These are phyloP conservation scores for Bipolaris bicolor DNA, from an alignment of 2,329 filamentous ascomycete species.

Conservation along the genomic window DNA sequence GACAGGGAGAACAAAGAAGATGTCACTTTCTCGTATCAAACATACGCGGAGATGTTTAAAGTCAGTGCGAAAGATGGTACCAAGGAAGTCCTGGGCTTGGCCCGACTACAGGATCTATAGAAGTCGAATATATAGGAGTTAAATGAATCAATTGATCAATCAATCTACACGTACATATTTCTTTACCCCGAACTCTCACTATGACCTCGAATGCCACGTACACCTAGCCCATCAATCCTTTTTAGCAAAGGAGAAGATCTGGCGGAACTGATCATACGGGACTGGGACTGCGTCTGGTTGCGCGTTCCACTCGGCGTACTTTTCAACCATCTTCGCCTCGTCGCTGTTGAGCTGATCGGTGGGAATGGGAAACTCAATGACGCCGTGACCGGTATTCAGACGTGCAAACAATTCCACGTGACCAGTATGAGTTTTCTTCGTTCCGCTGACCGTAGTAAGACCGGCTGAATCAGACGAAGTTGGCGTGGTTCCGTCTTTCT, in stretches of 20 bases:
- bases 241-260: constrained; percentile 19
- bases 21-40: no score
- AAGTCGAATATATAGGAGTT: no score
- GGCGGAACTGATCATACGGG: constrained; percentile 10
- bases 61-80: no score
- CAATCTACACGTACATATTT: neutral
- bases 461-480: neutral
- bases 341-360: constrained; percentile 6
- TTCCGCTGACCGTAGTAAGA: neutral
- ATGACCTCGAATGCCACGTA: neutral
- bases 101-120: no score
- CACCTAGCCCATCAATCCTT: neutral
- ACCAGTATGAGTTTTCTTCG: neutral
- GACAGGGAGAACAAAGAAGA: no score
- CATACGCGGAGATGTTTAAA: no score
- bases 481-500: no score
- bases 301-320: constrained; percentile 17
- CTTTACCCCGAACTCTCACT: neutral
- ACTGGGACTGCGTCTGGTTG: constrained; percentile 1
- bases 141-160: no score
- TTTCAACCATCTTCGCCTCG: constrained; percentile 11
- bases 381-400: constrained; percentile 6
- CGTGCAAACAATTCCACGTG: constrained; percentile 14
- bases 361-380: constrained; percentile 12
- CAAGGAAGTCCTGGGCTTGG: no score